phyloP scores from a whole-genome alignment of 2,329 filamentous ascomycete genomes.

The Ophiocordyceps camponoti-rufipedis region DNA sequence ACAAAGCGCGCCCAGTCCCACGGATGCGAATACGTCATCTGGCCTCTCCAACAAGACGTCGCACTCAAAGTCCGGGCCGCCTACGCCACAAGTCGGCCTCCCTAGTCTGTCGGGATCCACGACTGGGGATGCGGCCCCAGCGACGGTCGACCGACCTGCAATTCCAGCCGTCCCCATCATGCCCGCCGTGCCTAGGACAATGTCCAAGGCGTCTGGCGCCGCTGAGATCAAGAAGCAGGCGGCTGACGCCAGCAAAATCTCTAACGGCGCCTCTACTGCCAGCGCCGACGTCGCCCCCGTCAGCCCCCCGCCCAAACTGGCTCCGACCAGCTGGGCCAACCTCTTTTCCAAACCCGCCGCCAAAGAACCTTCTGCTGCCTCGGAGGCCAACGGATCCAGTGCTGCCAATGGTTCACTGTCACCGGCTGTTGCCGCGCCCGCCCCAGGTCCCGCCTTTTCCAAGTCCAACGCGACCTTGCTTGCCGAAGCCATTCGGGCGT shows the following conservation, averaged over 20 bases:
- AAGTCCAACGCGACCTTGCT: slow-evolving; percentile 39
- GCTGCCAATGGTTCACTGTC: slow-evolving; percentile 8
- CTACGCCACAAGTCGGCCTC: slow-evolving; percentile 4
- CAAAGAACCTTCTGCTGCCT: slow-evolving; percentile 4
- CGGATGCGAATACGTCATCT: background rate
- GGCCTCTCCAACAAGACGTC: background rate
- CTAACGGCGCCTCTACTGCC: slow-evolving; percentile 3
- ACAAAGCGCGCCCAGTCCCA: slow-evolving; percentile 2
- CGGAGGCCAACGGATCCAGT: slow-evolving; percentile 11
- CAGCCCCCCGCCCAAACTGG: slow-evolving; percentile 8
- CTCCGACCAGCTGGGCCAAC: slow-evolving; percentile 21
- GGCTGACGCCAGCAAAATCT: slow-evolving; percentile 1
- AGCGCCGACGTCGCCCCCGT: slow-evolving; percentile 1
- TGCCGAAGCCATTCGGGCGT: slow-evolving; percentile 58
- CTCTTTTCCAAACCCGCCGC: slow-evolving; percentile 16
- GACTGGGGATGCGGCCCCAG: slow-evolving; percentile 2
- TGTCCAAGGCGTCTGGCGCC: slow-evolving; percentile 10
- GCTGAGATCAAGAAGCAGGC: slow-evolving; percentile 1
- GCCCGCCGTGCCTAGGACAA: slow-evolving; percentile 24
- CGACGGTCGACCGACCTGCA: slow-evolving; percentile 14
- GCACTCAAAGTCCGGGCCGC: background rate
- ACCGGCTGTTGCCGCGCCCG: slow-evolving; percentile 4
- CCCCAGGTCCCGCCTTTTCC: slow-evolving; percentile 16
- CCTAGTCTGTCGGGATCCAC: slow-evolving; percentile 5
- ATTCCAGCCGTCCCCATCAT: slow-evolving; percentile 25